Base-by-base conservation (phyloP, 1,284 basidiomycete genomes). In the Athelia psychrophila region DNA sequence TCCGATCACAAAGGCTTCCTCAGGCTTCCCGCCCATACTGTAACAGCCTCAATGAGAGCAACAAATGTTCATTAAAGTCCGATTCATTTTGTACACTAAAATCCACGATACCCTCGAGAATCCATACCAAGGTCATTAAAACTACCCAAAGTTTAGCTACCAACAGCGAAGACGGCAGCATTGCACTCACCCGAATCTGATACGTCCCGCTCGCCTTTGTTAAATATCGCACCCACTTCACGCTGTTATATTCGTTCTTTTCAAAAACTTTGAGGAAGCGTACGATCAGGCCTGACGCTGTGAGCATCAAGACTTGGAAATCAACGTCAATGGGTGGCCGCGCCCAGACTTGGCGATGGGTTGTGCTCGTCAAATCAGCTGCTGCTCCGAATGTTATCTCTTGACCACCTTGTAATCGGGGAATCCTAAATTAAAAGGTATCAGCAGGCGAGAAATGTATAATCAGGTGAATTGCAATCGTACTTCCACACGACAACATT, bases 301-400 rank as follows among this genome's bases (percentile, higher is more conserved):
- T 98, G 71, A 98, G 95, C 96, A 99, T 99, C 62, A 99, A 79
- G 52, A 99, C 96, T 73, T 95, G 86, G 72, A 99, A 99, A 71
- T 99, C 95, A 54, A 99, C 85, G 62, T 97, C 93, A 63, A 99
- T 98, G 5, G 97, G 97, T 10, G 97, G 96, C 47, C 96, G 80
- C 10, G 93, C 93, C 97, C 97, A 99, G 2, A 95, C 86, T 79
- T 98, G 95, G 42, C 91, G 84, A 53, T 84, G 82, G 0, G 95
- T 98, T 19, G 91, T 96, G 53, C 84, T 84, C 2, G 94, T 92
- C 48, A 98, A 75, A 33, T 84, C 81, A 3, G 94, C 95, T 19
- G 89, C 85, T 0, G 87, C 96, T 1, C 84, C 84, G 51, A 99
- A 82, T 0, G 92, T 93, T 58, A 86, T 83, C 71, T 99, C 96